Evolutionary conservation across 345 rosid species (phyloP), one percentile per base, ranked within the genome.

Genomic region (Salix udensis): DNA sequence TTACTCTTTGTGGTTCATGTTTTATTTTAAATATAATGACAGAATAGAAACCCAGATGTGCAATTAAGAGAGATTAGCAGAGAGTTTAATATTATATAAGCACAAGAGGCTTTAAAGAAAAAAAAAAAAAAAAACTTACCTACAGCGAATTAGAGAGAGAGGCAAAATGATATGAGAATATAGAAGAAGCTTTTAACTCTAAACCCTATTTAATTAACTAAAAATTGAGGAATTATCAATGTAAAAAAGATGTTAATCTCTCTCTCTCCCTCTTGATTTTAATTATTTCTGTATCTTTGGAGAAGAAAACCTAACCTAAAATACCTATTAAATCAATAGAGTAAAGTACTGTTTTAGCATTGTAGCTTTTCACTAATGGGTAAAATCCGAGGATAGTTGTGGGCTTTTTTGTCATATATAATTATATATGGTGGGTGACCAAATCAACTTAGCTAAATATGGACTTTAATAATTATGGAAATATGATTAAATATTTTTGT

Each of bases 111-210:
- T 31, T 40, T 5, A 39, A 6, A 42, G 2, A 21, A 9, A 64
- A 5, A 4, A 31, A 21, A 28, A 30, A 61, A 67, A 73, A 60
- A 16, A 2, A 52, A 71, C 85, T 87, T 80, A 88, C 79, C 74
- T 42, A 68, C 67, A 76, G 78, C 42, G 74, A 55, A 40, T 6
- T 42, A 50, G 72, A 39, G 65, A 26, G 79, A 7, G 19, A 67
- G 28, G 73, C 67, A 67, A 39, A 58, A 76, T 68, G 72, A 76
- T 39, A 40, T 37, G 55, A 53, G 12, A 77, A 68, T 12, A 39
- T n/a, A 40, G 21, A 14, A 74, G 40, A 50, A 36, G 75, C 50
- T 44, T 36, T 71, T 65, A 65, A 28, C 14, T 40, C 40, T 74
- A 76, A 76, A 69, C 60, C 74, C 74, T 70, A 76, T 70, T 68